Percentiles rank a stretch among this genome's conserved stretches.
phyloP scores from a whole-genome alignment of 371 early-diverging fungal genomes.

The Lichtheimia corymbifera region DNA sequence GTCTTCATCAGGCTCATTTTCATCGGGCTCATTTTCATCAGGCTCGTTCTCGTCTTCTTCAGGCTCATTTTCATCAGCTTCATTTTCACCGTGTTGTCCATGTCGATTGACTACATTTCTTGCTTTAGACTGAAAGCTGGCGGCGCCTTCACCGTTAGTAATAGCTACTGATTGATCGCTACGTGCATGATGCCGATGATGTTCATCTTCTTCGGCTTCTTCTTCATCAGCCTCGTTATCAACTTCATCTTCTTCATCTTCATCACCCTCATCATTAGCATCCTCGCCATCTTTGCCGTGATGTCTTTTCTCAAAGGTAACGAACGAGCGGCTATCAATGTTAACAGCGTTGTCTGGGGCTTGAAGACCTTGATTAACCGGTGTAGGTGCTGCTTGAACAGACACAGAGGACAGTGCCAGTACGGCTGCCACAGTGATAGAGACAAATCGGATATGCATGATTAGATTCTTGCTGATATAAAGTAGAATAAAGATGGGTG shows the following conservation, averaged over 20 bases:
- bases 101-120: not conserved
- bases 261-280: too few species aligned
- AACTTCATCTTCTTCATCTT: too few species aligned
- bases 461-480: not conserved
- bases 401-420: not conserved
- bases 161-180: too few species aligned
- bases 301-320: too few species aligned
- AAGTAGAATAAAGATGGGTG: not conserved
- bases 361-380: not conserved
- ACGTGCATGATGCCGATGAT: not conserved
- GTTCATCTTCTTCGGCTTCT: not conserved
- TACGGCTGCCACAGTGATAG: not conserved
- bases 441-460: not conserved
- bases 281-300: not conserved
- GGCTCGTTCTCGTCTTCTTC: conserved; percentile 1
- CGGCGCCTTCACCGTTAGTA: too few species aligned
- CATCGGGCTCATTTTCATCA: not conserved
- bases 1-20: not conserved
- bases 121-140: too few species aligned
- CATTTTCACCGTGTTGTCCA: not conserved
- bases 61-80: not conserved
- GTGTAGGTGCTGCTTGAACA: not conserved
- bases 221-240: not conserved
- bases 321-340: not conserved
- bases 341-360: not conserved